A percentile compares a stretch with the other conserved stretches of the same genome.
Conservation (phyloP, 2,329 filamentous ascomycete genomes). For the Cladosporium velox region DNA sequence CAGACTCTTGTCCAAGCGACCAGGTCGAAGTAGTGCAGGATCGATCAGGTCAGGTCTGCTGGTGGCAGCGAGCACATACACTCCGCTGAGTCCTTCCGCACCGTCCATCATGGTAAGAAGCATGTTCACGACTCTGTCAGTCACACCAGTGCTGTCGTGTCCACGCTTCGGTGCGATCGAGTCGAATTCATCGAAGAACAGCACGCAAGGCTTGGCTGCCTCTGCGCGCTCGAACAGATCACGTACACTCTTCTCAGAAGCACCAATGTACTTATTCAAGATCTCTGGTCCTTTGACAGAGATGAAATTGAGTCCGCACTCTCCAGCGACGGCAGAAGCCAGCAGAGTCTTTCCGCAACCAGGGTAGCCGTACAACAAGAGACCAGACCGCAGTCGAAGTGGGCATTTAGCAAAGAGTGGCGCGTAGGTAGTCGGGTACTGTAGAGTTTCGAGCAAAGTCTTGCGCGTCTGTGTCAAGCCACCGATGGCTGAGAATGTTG, state of each 20-base stretch:
- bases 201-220: constrained; percentile 86
- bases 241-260: constrained; percentile 91
- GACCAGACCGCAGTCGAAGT: constrained; percentile 86
- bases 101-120: constrained; percentile 98
- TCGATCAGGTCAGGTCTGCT: constrained; percentile 93
- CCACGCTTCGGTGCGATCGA: constrained; percentile 96
- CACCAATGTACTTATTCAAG: constrained; percentile 98
- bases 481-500: constrained; percentile 88
- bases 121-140: constrained; percentile 96
- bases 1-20: constrained; percentile 88
- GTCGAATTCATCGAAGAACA: constrained; percentile 99
- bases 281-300: constrained; percentile 98
- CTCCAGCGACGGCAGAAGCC: constrained; percentile 93
- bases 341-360: constrained; percentile 96
- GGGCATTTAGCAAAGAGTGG: constrained; percentile 97
- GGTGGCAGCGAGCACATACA: constrained; percentile 95
- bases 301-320: constrained; percentile 98
- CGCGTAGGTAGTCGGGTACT: constrained; percentile 97
- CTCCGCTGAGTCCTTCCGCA: constrained; percentile 88
- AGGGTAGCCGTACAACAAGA: constrained; percentile 91
- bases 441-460: constrained; percentile 89
- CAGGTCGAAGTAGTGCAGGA: constrained; percentile 85
- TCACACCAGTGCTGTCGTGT: constrained; percentile 97
- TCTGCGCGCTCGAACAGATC: constrained; percentile 92
- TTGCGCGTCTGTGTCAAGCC: constrained; percentile 83